These are phyloP conservation scores for Fusarium paranaense DNA, from an alignment of 2,329 filamentous ascomycete genomes.

Conservation along the genomic window DNA sequence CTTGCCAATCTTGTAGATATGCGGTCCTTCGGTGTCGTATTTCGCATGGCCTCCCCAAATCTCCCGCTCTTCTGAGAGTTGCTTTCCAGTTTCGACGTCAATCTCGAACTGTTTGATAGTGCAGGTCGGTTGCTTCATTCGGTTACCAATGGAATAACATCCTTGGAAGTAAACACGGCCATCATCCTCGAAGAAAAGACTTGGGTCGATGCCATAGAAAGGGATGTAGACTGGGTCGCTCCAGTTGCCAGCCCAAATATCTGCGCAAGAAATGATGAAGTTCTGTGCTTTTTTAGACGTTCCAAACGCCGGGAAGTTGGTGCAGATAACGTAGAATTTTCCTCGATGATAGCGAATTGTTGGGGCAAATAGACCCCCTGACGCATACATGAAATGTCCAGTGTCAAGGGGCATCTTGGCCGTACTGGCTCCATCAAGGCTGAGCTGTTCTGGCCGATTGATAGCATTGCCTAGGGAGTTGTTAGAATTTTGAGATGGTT, in stretches of 20 bases:
- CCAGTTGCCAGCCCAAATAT: slow-evolving; percentile 43
- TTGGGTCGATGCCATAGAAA: slow-evolving; percentile 56
- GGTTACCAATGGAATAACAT: slow-evolving; percentile 10
- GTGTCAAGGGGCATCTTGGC: slow-evolving; percentile 22
- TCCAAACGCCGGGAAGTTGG: slow-evolving; percentile 23
- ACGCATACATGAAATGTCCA: slow-evolving; percentile 20
- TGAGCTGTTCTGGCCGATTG: slow-evolving; percentile 24
- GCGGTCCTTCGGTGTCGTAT: slow-evolving; percentile 46
- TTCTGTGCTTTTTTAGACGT: slow-evolving; percentile 22
- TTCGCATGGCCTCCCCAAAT: slow-evolving; percentile 32
- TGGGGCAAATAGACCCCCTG: slow-evolving; percentile 38
- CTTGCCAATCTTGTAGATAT: slow-evolving; percentile 56
- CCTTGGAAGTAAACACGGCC: slow-evolving; percentile 47
- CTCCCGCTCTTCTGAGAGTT: slow-evolving; percentile 30
- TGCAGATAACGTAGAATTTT: slow-evolving; percentile 45
- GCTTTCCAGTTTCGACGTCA: slow-evolving; percentile 34
- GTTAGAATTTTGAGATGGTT: not conserved
- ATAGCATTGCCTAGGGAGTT: slow-evolving; percentile 20
- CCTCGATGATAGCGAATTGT: slow-evolving; percentile 39
- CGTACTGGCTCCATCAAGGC: slow-evolving; percentile 8
- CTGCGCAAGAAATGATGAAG: slow-evolving; percentile 37
- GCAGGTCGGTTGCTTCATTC: slow-evolving; percentile 10
- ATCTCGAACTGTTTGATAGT: slow-evolving; percentile 44
- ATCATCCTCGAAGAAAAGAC: slow-evolving; percentile 56
- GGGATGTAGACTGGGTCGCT: slow-evolving; percentile 50